Percentiles rank a stretch among this genome's conserved stretches.
Evolutionary conservation across 2,329 filamentous ascomycete genomes (phyloP).

Genomic region (Claviceps humidiphila): DNA sequence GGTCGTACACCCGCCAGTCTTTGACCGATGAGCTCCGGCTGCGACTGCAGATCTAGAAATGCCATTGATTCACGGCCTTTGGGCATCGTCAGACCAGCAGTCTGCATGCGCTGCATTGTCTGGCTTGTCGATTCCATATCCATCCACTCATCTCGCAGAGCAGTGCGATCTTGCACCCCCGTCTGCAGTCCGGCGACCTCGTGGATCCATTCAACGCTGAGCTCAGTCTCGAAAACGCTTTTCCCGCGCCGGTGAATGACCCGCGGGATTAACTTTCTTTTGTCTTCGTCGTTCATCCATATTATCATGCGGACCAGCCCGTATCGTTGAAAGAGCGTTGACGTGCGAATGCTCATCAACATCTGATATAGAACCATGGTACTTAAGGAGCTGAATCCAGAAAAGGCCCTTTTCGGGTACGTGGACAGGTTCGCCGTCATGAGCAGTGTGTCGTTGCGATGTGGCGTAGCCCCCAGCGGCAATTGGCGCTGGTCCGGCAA

Average conservation of each 20-base stretch:
- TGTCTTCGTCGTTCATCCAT: conserved; percentile 53
- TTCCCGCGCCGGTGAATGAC: conserved; percentile 41
- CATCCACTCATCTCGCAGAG: conserved; percentile 33
- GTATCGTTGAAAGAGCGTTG: conserved; percentile 55
- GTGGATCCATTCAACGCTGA: conserved; percentile 43
- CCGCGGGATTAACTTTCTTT: conserved; percentile 45
- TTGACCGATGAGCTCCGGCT: conserved; percentile 11
- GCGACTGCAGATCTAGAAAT: conserved; percentile 12
- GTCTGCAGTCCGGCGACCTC: conserved; percentile 39
- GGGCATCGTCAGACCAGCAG: conserved; percentile 29
- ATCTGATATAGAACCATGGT: conserved; percentile 49
- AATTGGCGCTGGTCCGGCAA: conserved; percentile 41
- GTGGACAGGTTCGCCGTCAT: conserved; percentile 54
- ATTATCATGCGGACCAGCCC: conserved; percentile 69
- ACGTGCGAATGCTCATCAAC: conserved; percentile 41
- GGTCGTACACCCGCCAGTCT: conserved; percentile 17
- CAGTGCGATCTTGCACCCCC: conserved; percentile 13
- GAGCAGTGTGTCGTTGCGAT: conserved; percentile 60
- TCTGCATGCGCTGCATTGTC: conserved; percentile 33
- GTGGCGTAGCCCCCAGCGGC: conserved; percentile 24
- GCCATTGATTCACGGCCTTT: conserved; percentile 25
- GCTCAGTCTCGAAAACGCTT: conserved; percentile 44
- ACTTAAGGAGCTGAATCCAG: conserved; percentile 41
- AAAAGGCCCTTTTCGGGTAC: conserved; percentile 35
- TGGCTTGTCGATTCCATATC: conserved; percentile 30